Percentiles rank a stretch among this genome's conserved stretches.
These are phyloP conservation scores for Suillus luteus DNA, from an alignment of 768 basidiomycete genomes.

Conservation along the genomic window DNA sequence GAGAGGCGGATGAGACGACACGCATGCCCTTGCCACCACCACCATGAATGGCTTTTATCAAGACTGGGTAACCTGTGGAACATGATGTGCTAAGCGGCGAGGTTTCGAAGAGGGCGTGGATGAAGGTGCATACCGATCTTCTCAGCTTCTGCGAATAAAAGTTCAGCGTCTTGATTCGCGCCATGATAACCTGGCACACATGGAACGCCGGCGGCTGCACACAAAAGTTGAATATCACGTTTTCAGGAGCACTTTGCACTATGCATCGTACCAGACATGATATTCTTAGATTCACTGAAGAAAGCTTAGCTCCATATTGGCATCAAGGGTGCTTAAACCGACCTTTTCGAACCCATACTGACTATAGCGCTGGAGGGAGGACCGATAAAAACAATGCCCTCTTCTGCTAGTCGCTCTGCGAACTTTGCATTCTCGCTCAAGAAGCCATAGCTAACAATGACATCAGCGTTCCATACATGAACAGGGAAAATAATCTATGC, in stretches of 20 bases:
- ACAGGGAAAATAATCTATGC: constrained; percentile 18
- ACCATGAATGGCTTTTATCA: constrained; percentile 96
- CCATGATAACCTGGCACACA: constrained; percentile 96
- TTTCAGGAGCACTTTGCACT: background rate
- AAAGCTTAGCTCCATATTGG: background rate
- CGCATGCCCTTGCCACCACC: constrained; percentile 98
- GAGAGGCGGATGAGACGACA: constrained; percentile 62
- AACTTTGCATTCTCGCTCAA: constrained; percentile 90
- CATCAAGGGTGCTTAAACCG: constrained; percentile 11
- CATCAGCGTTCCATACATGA: constrained; percentile 7
- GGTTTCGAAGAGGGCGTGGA: background rate
- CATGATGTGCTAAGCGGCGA: background rate
- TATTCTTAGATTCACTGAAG: constrained; percentile 90
- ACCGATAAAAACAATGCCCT: constrained; percentile 88
- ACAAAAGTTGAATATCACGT: constrained; percentile 17
- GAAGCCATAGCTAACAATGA: constrained; percentile 70
- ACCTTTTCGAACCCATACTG: constrained; percentile 97
- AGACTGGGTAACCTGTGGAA: constrained; percentile 74
- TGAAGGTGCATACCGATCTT: constrained; percentile 55
- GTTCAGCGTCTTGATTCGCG: constrained; percentile 70
- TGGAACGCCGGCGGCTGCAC: constrained; percentile 80
- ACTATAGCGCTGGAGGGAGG: constrained; percentile 86
- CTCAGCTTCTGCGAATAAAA: constrained; percentile 67
- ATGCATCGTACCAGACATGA: constrained; percentile 69
- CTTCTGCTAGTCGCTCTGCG: constrained; percentile 68